Base-by-base conservation (phyloP, 1,284 basidiomycete species). In the Bjerkandera adusta region DNA sequence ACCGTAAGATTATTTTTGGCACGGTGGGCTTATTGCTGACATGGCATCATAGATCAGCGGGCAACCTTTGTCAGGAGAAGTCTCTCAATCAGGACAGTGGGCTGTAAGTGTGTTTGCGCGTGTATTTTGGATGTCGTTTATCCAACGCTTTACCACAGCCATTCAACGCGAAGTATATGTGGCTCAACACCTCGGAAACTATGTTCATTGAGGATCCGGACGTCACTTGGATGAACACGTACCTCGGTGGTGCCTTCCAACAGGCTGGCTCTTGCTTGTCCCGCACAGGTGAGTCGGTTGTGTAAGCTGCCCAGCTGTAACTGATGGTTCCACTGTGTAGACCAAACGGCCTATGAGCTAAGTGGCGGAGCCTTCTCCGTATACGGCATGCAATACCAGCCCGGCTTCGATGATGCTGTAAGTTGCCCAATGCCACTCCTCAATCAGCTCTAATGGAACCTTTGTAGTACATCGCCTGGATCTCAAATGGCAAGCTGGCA, bases 381-480 rank as follows among this genome's bases (percentile, higher is more conserved):
- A 1, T 65, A 65, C 43, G 63, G 60, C 8, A 49, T 61, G 45
- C 60, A 63, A 39, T 65, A 65, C 39, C 51, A 63, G 43, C 62
- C 63, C 1, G 63, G 63, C 3, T 63, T 65, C 37, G 62, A 60
- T 22, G 53, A 55, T 25, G 62, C 56, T 4, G 63, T 65, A 47
- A 38, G 60, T 43, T n/a, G 27, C 25, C 39, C 25, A n/a, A 21
- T 34, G 25, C 43, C 2, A 15, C 18, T 21, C 11, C 24, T 35
- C 16, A 45, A 8, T n/a, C n/a, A n/a, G n/a, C n/a, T n/a, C 45
- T 27, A 15, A 50, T 43, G 33, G 7, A n/a, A 20, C 29, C 27
- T 35, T 18, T 40, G 29, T 58, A 89, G 72, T 92, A 92, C 62
- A 88, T 95, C 53, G 76, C 81, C 16, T 96, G 93, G 92, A 76